Evolutionary conservation across 1,284 basidiomycete genomes (phyloP).

Genomic region (Cryptococcus maquisensis): DNA sequence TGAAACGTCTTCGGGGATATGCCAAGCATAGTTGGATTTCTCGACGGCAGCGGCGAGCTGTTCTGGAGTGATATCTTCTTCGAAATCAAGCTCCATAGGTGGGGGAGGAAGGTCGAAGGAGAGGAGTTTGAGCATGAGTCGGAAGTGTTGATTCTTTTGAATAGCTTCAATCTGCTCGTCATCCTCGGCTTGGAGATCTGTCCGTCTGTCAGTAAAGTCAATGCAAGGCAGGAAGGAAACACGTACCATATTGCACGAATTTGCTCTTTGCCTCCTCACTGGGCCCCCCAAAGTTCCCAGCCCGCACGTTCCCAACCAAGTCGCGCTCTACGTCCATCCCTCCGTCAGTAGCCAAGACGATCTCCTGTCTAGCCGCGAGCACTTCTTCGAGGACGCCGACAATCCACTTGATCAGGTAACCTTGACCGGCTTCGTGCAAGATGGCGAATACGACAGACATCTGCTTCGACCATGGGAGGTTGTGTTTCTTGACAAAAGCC

Average conservation of each 20-base stretch:
- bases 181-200: conserved; percentile 68
- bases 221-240: neutral
- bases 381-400: conserved; percentile 62
- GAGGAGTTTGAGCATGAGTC: conserved; percentile 62
- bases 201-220: neutral
- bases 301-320: conserved; percentile 47
- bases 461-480: conserved; percentile 74
- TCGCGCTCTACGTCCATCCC: conserved; percentile 46
- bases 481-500: conserved; percentile 74
- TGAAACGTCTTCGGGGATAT: conserved; percentile 26
- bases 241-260: conserved; percentile 71
- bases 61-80: conserved; percentile 17
- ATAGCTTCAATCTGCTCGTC: conserved; percentile 71
- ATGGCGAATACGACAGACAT: conserved; percentile 76
- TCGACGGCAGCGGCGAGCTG: neutral
- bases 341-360: conserved; percentile 67
- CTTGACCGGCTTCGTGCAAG: conserved; percentile 63
- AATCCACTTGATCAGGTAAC: conserved; percentile 66
- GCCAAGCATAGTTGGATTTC: conserved; percentile 17
- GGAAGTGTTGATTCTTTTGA: conserved; percentile 69
- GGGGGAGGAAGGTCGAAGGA: conserved; percentile 24
- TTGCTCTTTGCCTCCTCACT: conserved; percentile 67
- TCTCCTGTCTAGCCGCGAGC: conserved; percentile 61
- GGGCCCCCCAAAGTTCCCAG: conserved; percentile 50
- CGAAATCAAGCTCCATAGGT: conserved; percentile 3